Base-by-base conservation (phyloP, 2,329 filamentous ascomycete genomes). In the Ophiocordyceps camponoti-rufipedis region DNA sequence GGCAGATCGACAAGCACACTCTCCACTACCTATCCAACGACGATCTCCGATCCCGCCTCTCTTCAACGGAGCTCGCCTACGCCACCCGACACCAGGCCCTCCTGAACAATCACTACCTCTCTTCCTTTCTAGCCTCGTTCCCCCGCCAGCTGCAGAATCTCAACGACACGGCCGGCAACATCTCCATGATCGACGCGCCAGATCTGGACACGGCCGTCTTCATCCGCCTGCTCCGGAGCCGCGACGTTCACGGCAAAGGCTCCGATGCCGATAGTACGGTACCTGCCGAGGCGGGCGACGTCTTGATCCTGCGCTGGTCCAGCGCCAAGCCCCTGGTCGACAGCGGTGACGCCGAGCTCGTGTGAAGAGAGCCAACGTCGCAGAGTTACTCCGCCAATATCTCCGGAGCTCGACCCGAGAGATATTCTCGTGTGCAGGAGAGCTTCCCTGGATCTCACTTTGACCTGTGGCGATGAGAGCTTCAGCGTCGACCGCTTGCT, bases 151-250 rank as follows among this genome's bases (percentile, higher is more conserved):
- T 98, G 54, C 82, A 89, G 60, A 80, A 87, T 52, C 67, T 98
- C 45, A 93, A 96, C 63, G 91, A 98, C 65, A 85, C 83, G 13
- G 80, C 83, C 0, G 89, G 87, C 29, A 88, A 88, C 10, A 80
- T 89, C 47, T 87, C 76, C 64, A 98, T 98, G 91, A 77, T 96
- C 29, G 87, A 94, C 57, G 70, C 75, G 2, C 91, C 91, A 0
- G 91, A 96, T 58, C 65, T 78, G 43, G 83, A 91, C 49, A 71
- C 75, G 2, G 86, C 86, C 8, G 88, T 96, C 2, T 95, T 98
- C 61, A 78, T 87, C 39, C 71, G 89, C 49, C 71, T 84, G 43
- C 62, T 88, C 45, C 70, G 68, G 45, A 76, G 82, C 55, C 66
- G 69, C 3, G 66, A 73, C 5, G 72, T 79, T 12, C 65, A 69